phyloP scores from a whole-genome alignment of 768 basidiomycete genomes.

The Hericium alpestre region DNA sequence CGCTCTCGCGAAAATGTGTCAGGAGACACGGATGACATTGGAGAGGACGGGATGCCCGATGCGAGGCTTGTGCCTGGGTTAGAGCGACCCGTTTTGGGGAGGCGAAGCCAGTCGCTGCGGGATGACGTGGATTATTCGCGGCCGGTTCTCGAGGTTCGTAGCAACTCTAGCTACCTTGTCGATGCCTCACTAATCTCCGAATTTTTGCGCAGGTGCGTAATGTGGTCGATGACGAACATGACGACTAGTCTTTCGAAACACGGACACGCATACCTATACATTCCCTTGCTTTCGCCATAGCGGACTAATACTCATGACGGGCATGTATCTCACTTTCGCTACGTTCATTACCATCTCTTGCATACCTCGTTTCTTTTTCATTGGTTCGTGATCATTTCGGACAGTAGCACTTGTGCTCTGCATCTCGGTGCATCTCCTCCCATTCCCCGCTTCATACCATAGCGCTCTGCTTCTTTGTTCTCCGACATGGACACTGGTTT shows the following conservation, averaged over 20 bases:
- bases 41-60: neutral
- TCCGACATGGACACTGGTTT: too few relatives aligned
- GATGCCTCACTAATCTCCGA: neutral
- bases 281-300: neutral
- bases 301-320: neutral
- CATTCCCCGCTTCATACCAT: neutral
- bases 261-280: neutral
- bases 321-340: neutral
- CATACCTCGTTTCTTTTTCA: neutral
- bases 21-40: neutral
- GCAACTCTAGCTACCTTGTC: neutral
- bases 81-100: neutral
- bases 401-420: neutral
- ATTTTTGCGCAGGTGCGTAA: neutral
- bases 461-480: neutral
- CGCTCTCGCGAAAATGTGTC: neutral
- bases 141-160: constrained; percentile 2
- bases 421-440: neutral
- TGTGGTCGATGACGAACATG: neutral
- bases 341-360: neutral
- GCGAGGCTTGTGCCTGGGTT: constrained; percentile 5
- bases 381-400: neutral
- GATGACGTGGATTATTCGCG: constrained; percentile 5
- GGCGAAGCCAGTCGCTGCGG: neutral
- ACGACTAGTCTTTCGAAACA: neutral